phyloP scores from a whole-genome alignment of 2,329 filamentous ascomycete species.

The Cordyceps militaris region DNA sequence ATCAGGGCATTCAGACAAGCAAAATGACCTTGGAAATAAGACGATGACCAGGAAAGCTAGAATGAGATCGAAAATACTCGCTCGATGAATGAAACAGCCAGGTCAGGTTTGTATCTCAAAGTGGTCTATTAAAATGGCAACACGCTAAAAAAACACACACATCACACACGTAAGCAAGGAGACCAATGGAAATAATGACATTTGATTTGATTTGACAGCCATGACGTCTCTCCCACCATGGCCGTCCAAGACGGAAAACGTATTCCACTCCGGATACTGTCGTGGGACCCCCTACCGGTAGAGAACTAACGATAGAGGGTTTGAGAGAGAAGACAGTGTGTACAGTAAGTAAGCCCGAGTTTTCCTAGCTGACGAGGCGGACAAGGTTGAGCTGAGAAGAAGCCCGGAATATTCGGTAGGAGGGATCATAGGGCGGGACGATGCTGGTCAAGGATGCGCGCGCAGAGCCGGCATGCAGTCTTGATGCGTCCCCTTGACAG shows the following conservation, averaged over 20 bases:
- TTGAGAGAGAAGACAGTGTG: constrained; percentile 60
- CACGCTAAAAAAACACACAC: background rate
- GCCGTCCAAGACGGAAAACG: constrained; percentile 17
- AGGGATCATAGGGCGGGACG: background rate
- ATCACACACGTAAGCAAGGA: background rate
- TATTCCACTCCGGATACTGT: constrained; percentile 38
- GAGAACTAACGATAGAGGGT: constrained; percentile 18
- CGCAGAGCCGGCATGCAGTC: background rate
- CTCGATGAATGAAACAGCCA: no score
- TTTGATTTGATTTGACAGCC: constrained; percentile 26
- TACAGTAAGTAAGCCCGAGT: background rate
- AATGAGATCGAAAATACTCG: no score
- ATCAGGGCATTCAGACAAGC: no score
- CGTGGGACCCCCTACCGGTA: constrained; percentile 29
- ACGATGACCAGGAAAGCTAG: no score
- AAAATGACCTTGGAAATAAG: no score
- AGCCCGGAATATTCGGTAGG: background rate
- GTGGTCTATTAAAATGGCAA: background rate
- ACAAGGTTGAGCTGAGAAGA: background rate
- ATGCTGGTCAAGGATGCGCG: background rate
- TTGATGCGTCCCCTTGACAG: background rate
- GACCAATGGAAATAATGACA: background rate
- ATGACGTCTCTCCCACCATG: constrained; percentile 58
- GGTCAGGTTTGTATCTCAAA: background rate
- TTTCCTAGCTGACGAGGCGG: background rate